Evolutionary conservation across 2,329 filamentous ascomycete genomes (phyloP).

Genomic region (Ophiostoma sp.): DNA sequence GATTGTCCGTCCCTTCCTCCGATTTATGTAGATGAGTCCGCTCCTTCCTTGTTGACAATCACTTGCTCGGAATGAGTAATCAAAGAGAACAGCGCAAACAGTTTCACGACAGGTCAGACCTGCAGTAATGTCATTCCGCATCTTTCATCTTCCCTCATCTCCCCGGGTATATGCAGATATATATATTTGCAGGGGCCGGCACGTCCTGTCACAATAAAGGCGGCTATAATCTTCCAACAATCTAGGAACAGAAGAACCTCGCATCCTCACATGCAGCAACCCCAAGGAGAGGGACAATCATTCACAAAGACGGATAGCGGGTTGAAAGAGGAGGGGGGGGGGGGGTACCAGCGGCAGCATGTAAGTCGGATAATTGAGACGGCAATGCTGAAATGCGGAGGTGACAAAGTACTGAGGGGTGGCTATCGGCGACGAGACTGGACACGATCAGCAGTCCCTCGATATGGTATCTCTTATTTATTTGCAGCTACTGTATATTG

Average conservation of each 20-base stretch:
- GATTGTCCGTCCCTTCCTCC: background rate
- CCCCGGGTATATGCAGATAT: background rate
- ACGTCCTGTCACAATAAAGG: background rate
- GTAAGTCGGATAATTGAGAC: background rate
- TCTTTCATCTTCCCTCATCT: background rate
- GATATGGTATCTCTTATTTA: background rate
- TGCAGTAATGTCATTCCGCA: background rate
- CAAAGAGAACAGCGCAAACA: background rate
- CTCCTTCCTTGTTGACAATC: background rate
- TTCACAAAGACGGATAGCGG: background rate
- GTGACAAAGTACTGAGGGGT: slow-evolving; percentile 4
- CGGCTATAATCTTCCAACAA: background rate
- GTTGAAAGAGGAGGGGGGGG: background rate
- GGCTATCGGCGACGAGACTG: background rate
- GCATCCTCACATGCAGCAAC: slow-evolving; percentile 3
- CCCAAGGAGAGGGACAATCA: background rate
- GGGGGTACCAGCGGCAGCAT: background rate
- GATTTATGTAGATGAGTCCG: background rate
- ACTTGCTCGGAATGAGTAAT: background rate
- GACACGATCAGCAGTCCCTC: background rate
- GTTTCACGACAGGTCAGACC: background rate
- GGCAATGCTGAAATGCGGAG: background rate
- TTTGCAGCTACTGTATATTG: background rate
- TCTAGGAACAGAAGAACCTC: background rate
- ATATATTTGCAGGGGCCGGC: background rate